Evolutionary conservation across 371 early-diverging fungal species (phyloP).

Genomic region (Polyrhizophydium stewartii): DNA sequence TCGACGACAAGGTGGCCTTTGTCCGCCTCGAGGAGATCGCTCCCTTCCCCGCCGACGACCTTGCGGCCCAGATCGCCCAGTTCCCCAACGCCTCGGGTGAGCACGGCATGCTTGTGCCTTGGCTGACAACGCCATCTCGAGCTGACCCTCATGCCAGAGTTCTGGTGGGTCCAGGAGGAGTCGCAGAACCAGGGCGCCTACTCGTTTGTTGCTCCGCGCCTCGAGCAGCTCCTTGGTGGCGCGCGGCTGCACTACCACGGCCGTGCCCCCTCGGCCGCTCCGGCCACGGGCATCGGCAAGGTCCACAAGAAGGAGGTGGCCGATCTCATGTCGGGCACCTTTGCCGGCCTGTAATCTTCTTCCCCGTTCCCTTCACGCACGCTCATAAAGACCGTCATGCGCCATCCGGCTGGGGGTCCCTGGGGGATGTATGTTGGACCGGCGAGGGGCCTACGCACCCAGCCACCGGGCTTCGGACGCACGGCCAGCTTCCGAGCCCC

Average conservation of each 20-base stretch:
- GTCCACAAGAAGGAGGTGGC: constrained; percentile 58
- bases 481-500: no score
- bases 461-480: no score
- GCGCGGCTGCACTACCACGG: constrained; percentile 38
- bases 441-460: no score
- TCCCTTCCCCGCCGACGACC: constrained; percentile 83
- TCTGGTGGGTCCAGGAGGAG: constrained; percentile 94
- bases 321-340: constrained; percentile 25
- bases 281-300: constrained; percentile 41
- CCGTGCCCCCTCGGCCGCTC: constrained; percentile 32
- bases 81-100: constrained; percentile 44
- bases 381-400: no score
- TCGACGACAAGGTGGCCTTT: constrained; percentile 72
- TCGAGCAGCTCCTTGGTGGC: constrained; percentile 58
- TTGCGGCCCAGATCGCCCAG: constrained; percentile 58
- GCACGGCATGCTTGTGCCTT: not conserved
- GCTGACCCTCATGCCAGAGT: no score
- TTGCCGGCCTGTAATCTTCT: constrained; percentile 5
- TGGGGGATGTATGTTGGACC: no score
- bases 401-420: no score
- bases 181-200: constrained; percentile 91
- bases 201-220: constrained; percentile 79
- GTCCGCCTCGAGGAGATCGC: constrained; percentile 88
- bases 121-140: no score
- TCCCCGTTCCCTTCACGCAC: no score